Evolutionary conservation across 805 yeast genomes (phyloP).

Genomic region (Cyberlindnera petersonii): DNA sequence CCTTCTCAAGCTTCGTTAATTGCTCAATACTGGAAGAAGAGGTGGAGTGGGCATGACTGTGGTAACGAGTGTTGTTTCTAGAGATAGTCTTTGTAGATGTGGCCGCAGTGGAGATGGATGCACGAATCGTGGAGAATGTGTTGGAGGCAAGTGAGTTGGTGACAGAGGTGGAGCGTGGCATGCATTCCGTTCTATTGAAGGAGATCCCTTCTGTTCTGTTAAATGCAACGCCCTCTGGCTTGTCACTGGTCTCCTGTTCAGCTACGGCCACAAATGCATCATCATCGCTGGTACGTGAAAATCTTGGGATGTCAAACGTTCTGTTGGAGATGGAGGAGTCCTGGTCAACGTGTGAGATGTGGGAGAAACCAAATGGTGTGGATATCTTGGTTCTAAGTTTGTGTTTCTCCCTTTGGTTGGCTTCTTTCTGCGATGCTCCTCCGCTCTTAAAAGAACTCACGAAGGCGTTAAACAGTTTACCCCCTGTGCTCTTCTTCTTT

Average conservation of each 20-base stretch:
- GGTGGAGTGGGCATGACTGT: constrained; percentile 9
- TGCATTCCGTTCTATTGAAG: constrained; percentile 20
- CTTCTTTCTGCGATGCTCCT: constrained; percentile 16
- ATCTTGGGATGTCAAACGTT: constrained; percentile 15
- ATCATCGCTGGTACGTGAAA: neutral
- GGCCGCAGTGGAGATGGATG: constrained; percentile 25
- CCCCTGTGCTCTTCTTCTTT: constrained; percentile 16
- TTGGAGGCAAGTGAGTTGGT: constrained; percentile 21
- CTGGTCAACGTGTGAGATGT: constrained; percentile 37
- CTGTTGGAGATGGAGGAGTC: constrained; percentile 17
- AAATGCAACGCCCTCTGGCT: constrained; percentile 16
- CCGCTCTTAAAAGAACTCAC: constrained; percentile 22
- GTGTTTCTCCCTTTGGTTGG: neutral
- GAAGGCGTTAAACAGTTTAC: constrained; percentile 30
- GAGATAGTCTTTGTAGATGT: constrained; percentile 14
- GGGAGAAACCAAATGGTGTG: constrained; percentile 37
- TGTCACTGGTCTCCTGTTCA: neutral
- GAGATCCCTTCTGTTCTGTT: constrained; percentile 1
- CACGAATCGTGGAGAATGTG: constrained; percentile 15
- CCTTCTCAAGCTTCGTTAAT: constrained; percentile 21
- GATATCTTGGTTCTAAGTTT: constrained; percentile 29
- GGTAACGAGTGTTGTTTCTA: constrained; percentile 14
- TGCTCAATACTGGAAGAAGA: constrained; percentile 24
- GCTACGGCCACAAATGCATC: neutral
- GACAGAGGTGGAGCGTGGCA: constrained; percentile 21